These are phyloP conservation scores for Eucalyptus pauciflora DNA, from an alignment of 345 rosid species.

Conservation along the genomic window DNA sequence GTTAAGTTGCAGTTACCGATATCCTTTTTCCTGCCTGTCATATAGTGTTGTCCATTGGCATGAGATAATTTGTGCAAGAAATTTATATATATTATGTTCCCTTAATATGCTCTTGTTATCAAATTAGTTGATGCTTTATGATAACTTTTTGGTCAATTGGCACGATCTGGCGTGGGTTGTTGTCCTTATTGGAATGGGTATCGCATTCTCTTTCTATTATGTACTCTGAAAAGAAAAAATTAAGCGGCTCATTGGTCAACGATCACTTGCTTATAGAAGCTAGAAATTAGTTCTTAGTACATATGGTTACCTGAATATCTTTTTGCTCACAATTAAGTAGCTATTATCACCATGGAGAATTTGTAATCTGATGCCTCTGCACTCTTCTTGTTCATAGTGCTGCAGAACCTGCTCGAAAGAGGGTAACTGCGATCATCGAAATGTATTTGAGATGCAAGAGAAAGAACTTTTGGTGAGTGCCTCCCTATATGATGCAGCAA, in stretches of 20 bases:
- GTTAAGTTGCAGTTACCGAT: not conserved
- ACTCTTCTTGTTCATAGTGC: constrained; percentile 22
- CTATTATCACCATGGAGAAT: not conserved
- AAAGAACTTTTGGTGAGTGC: constrained; percentile 60
- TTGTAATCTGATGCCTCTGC: not conserved
- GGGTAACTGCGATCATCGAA: constrained; percentile 29
- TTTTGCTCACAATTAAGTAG: not conserved
- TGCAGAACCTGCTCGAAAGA: constrained; percentile 25
- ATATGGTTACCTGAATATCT: not conserved
- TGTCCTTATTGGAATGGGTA: not conserved
- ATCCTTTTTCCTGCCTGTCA: not conserved
- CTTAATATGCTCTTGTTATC: not conserved
- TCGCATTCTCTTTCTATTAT: not conserved
- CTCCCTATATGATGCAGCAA: not conserved
- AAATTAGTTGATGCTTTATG: not conserved
- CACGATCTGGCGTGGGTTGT: not conserved
- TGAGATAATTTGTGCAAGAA: not conserved
- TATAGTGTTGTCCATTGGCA: not conserved
- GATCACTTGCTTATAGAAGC: not conserved
- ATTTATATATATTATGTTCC: not conserved
- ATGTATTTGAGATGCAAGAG: constrained; percentile 51
- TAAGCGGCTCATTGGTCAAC: not conserved
- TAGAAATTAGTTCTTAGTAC: not conserved
- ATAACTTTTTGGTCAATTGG: not conserved
- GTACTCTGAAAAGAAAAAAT: not conserved